A percentile compares a stretch with the other conserved stretches of the same genome.
Conservation (phyloP, 371 early-diverging fungal genomes). For the Mucor saturninus region DNA sequence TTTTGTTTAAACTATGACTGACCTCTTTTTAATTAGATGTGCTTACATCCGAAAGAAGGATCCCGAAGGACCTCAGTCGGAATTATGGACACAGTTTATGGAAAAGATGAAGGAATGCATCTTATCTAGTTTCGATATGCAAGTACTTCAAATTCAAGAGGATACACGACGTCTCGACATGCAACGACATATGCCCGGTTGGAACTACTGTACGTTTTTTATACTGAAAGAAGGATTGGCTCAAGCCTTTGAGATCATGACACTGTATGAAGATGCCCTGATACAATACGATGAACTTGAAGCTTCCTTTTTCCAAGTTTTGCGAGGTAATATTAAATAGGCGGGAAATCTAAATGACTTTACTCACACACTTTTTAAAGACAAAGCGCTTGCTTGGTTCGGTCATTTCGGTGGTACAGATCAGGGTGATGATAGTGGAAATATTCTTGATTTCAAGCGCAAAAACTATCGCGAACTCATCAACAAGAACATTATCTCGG, state of each 20-base stretch:
- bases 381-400: slow-evolving; percentile 91
- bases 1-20: too few relatives aligned
- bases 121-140: slow-evolving; percentile 78
- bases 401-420: slow-evolving; percentile 87
- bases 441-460: slow-evolving; percentile 73
- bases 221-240: slow-evolving; percentile 91
- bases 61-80: slow-evolving; percentile 65
- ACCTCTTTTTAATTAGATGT: slow-evolving; percentile 43
- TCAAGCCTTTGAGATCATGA: slow-evolving; percentile 86
- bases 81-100: slow-evolving; percentile 81
- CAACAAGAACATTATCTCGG: slow-evolving; percentile 86
- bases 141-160: slow-evolving; percentile 82
- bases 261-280: slow-evolving; percentile 85
- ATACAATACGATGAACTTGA: slow-evolving; percentile 95
- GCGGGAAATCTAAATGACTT: too few relatives aligned
- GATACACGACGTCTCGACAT: slow-evolving; percentile 88
- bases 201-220: slow-evolving; percentile 97
- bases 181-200: slow-evolving; percentile 93
- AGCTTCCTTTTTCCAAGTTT: slow-evolving; percentile 88
- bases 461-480: slow-evolving; percentile 90
- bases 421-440: slow-evolving; percentile 84
- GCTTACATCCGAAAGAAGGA: slow-evolving; percentile 65
- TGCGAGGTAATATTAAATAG: slow-evolving; percentile 53
- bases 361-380: slow-evolving; percentile 23
- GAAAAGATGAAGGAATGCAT: slow-evolving; percentile 82